Base-by-base conservation (phyloP, 805 yeast species). In the Kuraishia hungarica region DNA sequence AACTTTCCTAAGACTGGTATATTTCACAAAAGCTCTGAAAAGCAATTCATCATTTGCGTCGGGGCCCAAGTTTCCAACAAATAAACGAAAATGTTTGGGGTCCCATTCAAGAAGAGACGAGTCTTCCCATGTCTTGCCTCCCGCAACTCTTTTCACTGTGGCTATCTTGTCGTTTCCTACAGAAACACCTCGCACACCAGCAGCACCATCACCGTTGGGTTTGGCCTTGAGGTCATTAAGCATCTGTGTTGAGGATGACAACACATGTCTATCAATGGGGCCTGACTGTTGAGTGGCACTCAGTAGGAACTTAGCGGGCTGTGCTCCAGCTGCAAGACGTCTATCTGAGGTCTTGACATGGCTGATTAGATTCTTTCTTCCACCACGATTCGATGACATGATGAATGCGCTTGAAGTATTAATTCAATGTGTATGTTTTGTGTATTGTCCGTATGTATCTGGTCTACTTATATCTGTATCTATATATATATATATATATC, bases 21-120 rank as follows among this genome's bases (percentile, higher is more conserved):
- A 88, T 52, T 73, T 68, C 1, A 68, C 62, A 62, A 87, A 86
- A 1, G 88, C 83, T 22, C 71, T 65, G n/a, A 68, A 61, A n/a
- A 87, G 70, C 51, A 80, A 60, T 20, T 75, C 79, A 56, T 84
- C 88, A 23, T 75, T 79, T 2, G 82, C 92, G 61, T 86, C 92
- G 2, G 76, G 72, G 0, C 89, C 88, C 35, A 87, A 67, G 61
- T 87, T 86, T 0, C 94, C 96, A 7, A 87, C 88, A 68, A 87
- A 87, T 21, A 87, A 69, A 29, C 89, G 70, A 68, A 84, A 87
- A 52, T 86, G 90, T 19, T 73, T 69, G 0, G 91, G 89, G 62
- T 86, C 79, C 90, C 90, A 86, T 49, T 80, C 86, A 4, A 73
- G 67, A 21, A 79, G 65, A 2, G 78, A 59, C 4, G 69, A 57